Conservation (phyloP, 176 grass and related monocot species). For the Stipa capillata region DNA sequence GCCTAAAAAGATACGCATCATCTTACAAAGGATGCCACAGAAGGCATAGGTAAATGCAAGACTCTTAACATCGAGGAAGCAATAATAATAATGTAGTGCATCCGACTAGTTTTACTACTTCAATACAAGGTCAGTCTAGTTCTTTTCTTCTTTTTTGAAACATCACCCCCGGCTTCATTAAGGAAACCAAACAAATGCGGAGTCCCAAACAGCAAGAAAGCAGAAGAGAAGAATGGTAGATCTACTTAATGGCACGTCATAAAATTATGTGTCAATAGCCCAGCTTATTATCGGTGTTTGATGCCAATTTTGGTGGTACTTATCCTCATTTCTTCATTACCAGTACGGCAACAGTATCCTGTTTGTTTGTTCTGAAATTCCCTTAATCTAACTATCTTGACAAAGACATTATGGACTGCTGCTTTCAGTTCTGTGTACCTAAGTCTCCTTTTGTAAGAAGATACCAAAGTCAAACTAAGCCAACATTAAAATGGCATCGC, state of each 20-base stretch:
- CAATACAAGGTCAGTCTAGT: too few species aligned
- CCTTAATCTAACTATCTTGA: neutral
- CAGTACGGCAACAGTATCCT: neutral
- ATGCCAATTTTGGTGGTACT: neutral
- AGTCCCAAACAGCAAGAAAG: neutral
- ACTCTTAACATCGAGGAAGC: neutral
- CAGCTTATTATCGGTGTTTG: neutral
- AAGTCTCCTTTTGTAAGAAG: neutral
- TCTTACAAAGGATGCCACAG: neutral
- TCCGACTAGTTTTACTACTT: neutral
- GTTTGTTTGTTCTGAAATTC: neutral
- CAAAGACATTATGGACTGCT: neutral
- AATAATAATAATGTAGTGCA: neutral
- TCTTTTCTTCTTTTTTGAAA: too few species aligned
- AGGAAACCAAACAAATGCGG: neutral
- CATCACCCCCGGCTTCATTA: neutral
- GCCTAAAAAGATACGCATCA: slow-evolving; percentile 28
- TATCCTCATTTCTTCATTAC: neutral
- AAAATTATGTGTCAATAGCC: neutral
- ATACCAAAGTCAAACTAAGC: neutral
- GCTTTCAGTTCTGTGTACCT: neutral
- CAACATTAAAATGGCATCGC: neutral
- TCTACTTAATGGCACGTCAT: neutral
- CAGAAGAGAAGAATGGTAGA: neutral
- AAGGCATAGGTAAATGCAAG: neutral